Conservation (phyloP, 139 green algal species). For the Trebouxia sp. region DNA sequence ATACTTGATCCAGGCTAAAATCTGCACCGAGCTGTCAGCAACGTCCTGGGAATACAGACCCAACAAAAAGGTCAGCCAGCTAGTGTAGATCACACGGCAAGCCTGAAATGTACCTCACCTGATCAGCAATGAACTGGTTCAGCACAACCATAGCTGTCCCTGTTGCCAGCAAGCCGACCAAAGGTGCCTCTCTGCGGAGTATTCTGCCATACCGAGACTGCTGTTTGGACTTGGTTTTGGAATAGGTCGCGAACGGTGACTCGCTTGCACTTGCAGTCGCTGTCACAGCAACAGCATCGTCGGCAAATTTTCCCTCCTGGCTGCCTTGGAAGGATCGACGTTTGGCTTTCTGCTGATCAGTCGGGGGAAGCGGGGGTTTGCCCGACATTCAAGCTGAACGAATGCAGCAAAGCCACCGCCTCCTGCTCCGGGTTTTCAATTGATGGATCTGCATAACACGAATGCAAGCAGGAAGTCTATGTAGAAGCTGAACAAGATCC, state of each 20-base stretch:
- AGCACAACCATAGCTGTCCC: conserved; percentile 19
- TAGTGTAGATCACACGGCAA: neutral
- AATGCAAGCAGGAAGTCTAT: too few relatives aligned
- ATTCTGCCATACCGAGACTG: neutral
- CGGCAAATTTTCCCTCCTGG: neutral
- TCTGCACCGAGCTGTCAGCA: conserved; percentile 32
- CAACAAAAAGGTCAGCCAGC: neutral
- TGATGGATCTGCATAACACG: too few relatives aligned
- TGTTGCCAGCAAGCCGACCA: conserved; percentile 10
- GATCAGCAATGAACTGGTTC: conserved; percentile 18
- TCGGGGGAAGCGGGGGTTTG: neutral
- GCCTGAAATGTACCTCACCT: neutral
- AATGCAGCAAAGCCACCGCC: too few relatives aligned
- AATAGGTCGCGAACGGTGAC: neutral
- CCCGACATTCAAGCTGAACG: neutral
- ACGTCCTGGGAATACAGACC: conserved; percentile 29
- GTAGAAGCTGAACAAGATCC: too few relatives aligned
- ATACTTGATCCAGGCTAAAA: conserved; percentile 47
- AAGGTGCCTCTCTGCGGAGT: neutral
- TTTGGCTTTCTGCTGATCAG: neutral
- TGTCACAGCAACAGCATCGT: neutral
- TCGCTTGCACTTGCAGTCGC: conserved; percentile 4
- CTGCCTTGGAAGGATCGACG: neutral
- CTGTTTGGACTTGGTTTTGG: neutral
- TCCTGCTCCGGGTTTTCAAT: too few relatives aligned